Evolutionary conservation across 1,284 basidiomycete genomes (phyloP).

Genomic region (Ustilago hordei): DNA sequence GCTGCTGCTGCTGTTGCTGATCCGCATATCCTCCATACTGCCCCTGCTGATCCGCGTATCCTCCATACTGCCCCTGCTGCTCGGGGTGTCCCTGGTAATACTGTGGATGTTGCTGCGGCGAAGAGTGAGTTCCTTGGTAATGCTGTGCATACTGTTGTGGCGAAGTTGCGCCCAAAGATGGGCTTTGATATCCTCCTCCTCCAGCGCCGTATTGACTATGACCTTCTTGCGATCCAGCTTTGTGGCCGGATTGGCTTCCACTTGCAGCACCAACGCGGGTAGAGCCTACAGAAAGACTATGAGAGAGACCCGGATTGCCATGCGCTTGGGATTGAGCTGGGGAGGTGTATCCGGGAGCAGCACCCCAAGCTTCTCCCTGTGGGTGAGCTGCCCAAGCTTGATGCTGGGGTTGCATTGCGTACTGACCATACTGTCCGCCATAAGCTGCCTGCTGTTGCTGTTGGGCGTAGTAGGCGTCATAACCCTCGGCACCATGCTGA

Average conservation of each 20-base stretch:
- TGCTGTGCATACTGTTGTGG: slow-evolving; percentile 45
- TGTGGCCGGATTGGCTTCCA: slow-evolving; percentile 13
- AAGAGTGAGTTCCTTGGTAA: slow-evolving; percentile 29
- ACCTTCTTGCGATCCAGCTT: slow-evolving; percentile 32
- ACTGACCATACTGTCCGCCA: slow-evolving; percentile 40
- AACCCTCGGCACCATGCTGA: slow-evolving; percentile 31
- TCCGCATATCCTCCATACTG: slow-evolving; percentile 13
- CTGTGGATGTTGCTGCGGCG: slow-evolving; percentile 30
- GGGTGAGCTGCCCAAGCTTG: slow-evolving; percentile 26
- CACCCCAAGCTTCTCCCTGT: slow-evolving; percentile 38
- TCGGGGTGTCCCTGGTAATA: slow-evolving; percentile 23
- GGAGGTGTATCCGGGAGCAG: slow-evolving; percentile 39
- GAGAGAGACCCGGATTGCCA: slow-evolving; percentile 25
- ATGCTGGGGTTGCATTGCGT: slow-evolving; percentile 40
- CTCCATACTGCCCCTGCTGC: slow-evolving; percentile 11
- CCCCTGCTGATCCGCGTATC: slow-evolving; percentile 1
- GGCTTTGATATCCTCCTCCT: slow-evolving; percentile 23
- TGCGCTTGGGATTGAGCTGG: slow-evolving; percentile 36
- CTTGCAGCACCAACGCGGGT: slow-evolving; percentile 29
- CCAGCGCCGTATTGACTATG: slow-evolving; percentile 43
- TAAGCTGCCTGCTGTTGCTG: slow-evolving; percentile 25
- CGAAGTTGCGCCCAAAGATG: slow-evolving; percentile 21
- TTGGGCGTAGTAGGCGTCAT: slow-evolving; percentile 50
- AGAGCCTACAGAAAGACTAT: slow-evolving; percentile 39
- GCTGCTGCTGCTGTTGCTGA: slow-evolving; percentile 17